Conservation (phyloP, 2,329 filamentous ascomycete genomes). For the Meredithiella fracta region DNA sequence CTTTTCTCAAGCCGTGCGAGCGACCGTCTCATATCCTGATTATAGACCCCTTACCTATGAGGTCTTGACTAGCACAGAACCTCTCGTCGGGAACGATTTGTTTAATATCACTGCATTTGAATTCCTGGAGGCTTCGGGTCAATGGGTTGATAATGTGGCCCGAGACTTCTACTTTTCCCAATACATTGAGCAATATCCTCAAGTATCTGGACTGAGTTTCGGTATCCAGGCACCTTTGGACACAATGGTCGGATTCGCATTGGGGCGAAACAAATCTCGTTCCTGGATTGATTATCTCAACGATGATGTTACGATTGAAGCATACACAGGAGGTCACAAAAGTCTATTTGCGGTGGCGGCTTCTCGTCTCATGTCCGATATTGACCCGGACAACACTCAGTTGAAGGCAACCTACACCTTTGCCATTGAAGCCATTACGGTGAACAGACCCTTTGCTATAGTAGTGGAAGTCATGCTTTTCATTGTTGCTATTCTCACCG, state of each 20-base stretch:
- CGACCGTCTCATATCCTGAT: conserved; percentile 21
- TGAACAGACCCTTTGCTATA: conserved; percentile 20
- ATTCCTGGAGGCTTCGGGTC: conserved; percentile 20
- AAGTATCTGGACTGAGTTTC: conserved; percentile 14
- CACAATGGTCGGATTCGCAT: conserved; percentile 22
- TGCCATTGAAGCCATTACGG: conserved; percentile 19
- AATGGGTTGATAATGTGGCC: conserved; percentile 2
- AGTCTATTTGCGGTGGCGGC: conserved; percentile 21
- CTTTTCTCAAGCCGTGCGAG: conserved; percentile 27
- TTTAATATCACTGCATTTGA: conserved; percentile 24
- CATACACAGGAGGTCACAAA: conserved; percentile 19
- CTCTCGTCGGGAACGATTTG: conserved; percentile 17
- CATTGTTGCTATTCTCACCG: conserved; percentile 16
- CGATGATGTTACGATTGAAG: conserved; percentile 3
- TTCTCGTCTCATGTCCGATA: neutral
- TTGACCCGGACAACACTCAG: neutral
- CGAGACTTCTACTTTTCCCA: conserved; percentile 18
- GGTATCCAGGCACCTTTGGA: conserved; percentile 17
- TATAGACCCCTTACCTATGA: conserved; percentile 7
- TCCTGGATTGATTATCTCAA: conserved; percentile 10
- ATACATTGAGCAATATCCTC: conserved; percentile 18
- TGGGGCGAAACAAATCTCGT: conserved; percentile 16
- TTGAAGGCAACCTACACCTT: conserved; percentile 5
- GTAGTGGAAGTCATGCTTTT: conserved; percentile 19
- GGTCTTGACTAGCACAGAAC: conserved; percentile 4